These are phyloP conservation scores for Microbotryomycetes sp. DNA, from an alignment of 1,284 basidiomycete genomes.

Conservation along the genomic window DNA sequence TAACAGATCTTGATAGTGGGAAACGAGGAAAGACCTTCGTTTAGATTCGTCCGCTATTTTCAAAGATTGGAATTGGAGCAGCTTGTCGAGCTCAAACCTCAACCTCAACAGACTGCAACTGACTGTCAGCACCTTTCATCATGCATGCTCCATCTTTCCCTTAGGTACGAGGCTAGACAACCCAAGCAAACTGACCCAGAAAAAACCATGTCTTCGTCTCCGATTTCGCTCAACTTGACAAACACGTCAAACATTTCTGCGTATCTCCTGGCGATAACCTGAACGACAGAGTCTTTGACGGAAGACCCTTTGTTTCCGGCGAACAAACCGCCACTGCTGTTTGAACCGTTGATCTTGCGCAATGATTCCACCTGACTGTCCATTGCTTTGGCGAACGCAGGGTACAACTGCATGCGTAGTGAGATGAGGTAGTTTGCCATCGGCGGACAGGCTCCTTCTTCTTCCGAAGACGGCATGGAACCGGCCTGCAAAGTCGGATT, in stretches of 20 bases:
- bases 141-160: too few species aligned
- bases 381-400: conserved; percentile 79
- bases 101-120: conserved; percentile 76
- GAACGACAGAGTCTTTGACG: conserved; percentile 52
- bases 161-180: too few species aligned
- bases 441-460: conserved; percentile 65
- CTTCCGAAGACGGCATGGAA: conserved; percentile 42
- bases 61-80: conserved; percentile 64
- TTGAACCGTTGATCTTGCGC: conserved; percentile 68
- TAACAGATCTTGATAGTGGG: conserved; percentile 66
- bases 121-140: too few species aligned
- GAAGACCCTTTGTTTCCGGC: conserved; percentile 56
- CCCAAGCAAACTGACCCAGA: conserved; percentile 62
- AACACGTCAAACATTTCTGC: conserved; percentile 69
- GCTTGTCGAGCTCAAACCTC: conserved; percentile 69
- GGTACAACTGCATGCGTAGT: conserved; percentile 78
- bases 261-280: conserved; percentile 57
- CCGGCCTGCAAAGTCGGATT: background rate
- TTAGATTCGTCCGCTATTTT: conserved; percentile 57
- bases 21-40: conserved; percentile 61
- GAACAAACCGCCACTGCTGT: conserved; percentile 50
- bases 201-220: conserved; percentile 83
- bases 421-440: conserved; percentile 70
- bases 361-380: conserved; percentile 71
- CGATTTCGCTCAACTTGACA: conserved; percentile 60